Evolutionary conservation across 2,329 filamentous ascomycete genomes (phyloP), one percentile per base, ranked within the genome.

Genomic region (Akanthomyces uredinophilus): DNA sequence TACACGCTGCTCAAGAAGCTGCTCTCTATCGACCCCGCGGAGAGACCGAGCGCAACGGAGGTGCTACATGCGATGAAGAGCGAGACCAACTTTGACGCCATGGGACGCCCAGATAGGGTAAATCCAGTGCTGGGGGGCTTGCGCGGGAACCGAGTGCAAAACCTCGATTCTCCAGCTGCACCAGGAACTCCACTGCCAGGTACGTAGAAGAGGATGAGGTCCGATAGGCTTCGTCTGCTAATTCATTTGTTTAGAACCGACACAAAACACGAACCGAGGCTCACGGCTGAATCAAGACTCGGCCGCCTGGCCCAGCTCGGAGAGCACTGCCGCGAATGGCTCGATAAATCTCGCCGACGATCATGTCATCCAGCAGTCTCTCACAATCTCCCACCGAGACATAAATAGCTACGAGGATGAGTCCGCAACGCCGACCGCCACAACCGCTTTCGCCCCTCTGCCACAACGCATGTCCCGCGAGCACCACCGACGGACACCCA

Each of bases 1-100:
- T 99, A 98, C 74, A 85, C 86, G 51, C 87, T 96, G 60, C 81
- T 99, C 4, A 92, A 92, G 72, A 86, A 86, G 61, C 80, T 99
- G 5, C 82, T 99, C 6, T 88, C 92, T 1, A 79, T 96, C 14
- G 83, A 93, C 63, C 91, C 94, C 0, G 77, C 79, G 1, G 85
- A 92, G 61, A 83, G 95, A 7, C 95, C 95, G 0, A 91, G 87
- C 50, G 93, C 95, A 1, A 90, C 87, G 51, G 93, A 98, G 62
- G 94, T 99, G 1, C 75, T 98, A 44, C 81, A 82, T 11, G 90
- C 86, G 2, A 91, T 96, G 74, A 88, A 89, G 67, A 87, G 84
- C 43, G 88, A 90, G 77, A 84, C 74, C 66, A 77, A 72, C 49
- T 70, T 81, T 53, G 79, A 83, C 44, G 74, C 75, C 13, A 68